Conservation (phyloP, 208 protist species). For the Trypanosoma conorhini region DNA sequence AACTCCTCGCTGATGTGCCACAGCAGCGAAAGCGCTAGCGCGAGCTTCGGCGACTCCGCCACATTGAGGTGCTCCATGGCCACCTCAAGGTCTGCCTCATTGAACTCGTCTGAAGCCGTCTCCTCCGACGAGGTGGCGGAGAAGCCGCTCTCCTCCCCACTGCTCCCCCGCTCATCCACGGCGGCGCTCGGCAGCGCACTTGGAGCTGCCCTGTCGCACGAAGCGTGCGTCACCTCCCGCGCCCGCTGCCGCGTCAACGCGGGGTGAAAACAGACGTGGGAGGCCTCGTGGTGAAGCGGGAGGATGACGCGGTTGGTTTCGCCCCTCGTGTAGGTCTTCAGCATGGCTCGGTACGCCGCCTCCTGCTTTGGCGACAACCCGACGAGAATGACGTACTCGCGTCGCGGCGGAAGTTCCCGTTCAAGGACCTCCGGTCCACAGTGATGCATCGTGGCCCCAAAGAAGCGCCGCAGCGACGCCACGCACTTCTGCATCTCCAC, state of each 20-base stretch:
- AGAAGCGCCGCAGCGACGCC: conserved; percentile 64
- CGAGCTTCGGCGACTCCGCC: conserved; percentile 65
- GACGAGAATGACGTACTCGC: conserved; percentile 74
- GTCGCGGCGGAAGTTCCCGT: conserved; percentile 55
- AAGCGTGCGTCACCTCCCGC: conserved; percentile 2
- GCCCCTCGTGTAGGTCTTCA: conserved; percentile 31
- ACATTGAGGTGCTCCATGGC: conserved; percentile 32
- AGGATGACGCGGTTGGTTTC: conserved; percentile 33
- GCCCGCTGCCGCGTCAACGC: not conserved
- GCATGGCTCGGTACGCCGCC: conserved; percentile 58
- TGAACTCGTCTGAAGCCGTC: not conserved
- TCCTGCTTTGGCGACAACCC: conserved; percentile 63
- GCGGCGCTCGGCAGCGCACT: not conserved
- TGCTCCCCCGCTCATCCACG: not conserved
- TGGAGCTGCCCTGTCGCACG: not conserved
- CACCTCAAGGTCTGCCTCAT: conserved; percentile 1
- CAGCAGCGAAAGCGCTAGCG: conserved; percentile 53
- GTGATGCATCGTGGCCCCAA: conserved; percentile 65
- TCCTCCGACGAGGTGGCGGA: not conserved
- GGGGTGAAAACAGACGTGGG: conserved; percentile 79
- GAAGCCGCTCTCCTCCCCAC: not conserved
- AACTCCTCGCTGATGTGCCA: conserved; percentile 45
- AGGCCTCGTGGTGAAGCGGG: conserved; percentile 60
- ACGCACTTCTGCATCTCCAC: conserved; percentile 82
- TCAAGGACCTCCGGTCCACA: conserved; percentile 77